Base-by-base conservation (phyloP, 164 flowering plant species). In the Magnolia sinica region DNA sequence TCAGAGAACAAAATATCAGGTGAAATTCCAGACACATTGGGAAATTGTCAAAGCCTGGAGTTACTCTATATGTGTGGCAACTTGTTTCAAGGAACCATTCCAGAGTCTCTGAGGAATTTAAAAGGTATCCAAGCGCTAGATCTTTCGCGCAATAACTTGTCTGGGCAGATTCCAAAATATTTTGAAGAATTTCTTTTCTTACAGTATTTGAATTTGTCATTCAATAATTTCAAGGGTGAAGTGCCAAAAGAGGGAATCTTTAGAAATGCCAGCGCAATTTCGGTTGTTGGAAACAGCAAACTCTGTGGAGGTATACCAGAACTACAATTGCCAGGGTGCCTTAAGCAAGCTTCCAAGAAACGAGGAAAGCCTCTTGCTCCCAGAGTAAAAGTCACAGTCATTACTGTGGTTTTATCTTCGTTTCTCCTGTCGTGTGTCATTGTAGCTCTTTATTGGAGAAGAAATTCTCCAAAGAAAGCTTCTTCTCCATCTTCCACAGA, bases 131-230 rank as follows among this genome's bases (percentile, higher is more conserved):
- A 22, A 61, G 11, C 29, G 9, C 50, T 76, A 23, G 81, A 82
- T 50, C 72, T 82, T 27, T 82, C 84, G 1, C 71, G 3, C 6
- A 87, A 85, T 45, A 74, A 79, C 1, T 72, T 84, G 14, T 76
- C 86, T 0, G 87, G 89, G 16, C n/a, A 55, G 7, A 76, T 87
- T 58, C 87, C 89, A 8, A 71, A 73, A 7, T 78, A 50, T 45
- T 64, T 86, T 0, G 73, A 45, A 13, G 22, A 67, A 1, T 19
- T 80, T 4, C 29, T 49, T 1, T 27, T 16, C 14, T 75, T 86
- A 10, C 16, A 49, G 67, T 5, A 8, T 19, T 61, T 86, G 24
- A 80, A 85, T 68, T 74, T 86, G 0, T 81, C 85, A 3, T 79
- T 73, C 37, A 86, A 86, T 70, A 51, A 73, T 55, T 71, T 86